These are phyloP conservation scores for Hypoxylon sp. DNA, from an alignment of 2,329 filamentous ascomycete species.

Conservation along the genomic window DNA sequence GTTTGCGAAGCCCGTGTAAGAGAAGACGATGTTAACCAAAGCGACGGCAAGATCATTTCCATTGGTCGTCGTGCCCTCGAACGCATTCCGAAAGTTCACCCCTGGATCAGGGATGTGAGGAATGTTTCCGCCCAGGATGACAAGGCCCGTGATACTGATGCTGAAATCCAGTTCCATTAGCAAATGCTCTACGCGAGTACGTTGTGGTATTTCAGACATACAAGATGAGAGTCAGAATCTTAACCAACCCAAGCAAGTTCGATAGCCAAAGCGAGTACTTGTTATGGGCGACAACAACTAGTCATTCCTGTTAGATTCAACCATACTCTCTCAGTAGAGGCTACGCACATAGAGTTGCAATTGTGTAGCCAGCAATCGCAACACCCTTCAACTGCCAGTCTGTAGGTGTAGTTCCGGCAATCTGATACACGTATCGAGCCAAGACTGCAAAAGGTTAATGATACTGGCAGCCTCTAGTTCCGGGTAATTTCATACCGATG, in stretches of 20 bases:
- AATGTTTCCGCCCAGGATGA: constrained; percentile 71
- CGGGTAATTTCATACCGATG: constrained; percentile 57
- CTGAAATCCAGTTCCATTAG: constrained; percentile 31
- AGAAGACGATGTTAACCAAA: constrained; percentile 71
- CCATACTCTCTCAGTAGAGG: not conserved
- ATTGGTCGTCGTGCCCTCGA: constrained; percentile 62
- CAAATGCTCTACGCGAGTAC: too few species aligned
- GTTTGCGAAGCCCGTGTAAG: constrained; percentile 70
- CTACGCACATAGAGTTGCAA: constrained; percentile 68
- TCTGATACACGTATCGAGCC: constrained; percentile 73
- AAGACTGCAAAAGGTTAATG: constrained; percentile 60
- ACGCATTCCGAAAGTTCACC: constrained; percentile 69
- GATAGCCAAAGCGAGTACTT: constrained; percentile 69
- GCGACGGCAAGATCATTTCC: constrained; percentile 68
- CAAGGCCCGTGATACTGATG: constrained; percentile 72
- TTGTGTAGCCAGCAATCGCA: constrained; percentile 73
- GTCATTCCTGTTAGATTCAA: constrained; percentile 4
- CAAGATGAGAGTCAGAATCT: constrained; percentile 74
- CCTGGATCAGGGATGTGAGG: constrained; percentile 64
- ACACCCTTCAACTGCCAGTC: constrained; percentile 78
- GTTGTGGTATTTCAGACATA: constrained; percentile 20
- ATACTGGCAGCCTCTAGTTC: not conserved
- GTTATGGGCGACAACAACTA: constrained; percentile 66
- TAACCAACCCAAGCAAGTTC: constrained; percentile 71
- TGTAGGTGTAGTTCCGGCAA: constrained; percentile 64